Evolutionary conservation across 352 stramenopile species (phyloP), one percentile per base, ranked within the genome.

Genomic region (Pythium volutum): DNA sequence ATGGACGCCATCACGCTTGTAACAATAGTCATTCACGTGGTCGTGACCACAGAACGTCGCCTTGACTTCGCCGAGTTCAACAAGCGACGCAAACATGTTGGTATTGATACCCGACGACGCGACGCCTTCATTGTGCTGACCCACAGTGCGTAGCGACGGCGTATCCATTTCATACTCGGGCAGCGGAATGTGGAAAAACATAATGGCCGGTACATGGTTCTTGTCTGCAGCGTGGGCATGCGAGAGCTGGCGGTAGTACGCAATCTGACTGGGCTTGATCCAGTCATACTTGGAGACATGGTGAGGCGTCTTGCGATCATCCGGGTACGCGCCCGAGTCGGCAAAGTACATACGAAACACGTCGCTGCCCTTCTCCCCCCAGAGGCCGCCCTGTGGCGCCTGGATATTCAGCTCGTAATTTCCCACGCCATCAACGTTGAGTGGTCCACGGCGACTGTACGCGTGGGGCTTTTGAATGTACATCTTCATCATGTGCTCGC

Each of bases 321-420:
- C 10, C 11, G 55, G 55, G 22, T 46, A 54, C 20, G 5, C 36
- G 23, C 9, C 23, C 50, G 52, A 56, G 36, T 55, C 59, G 41
- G 55, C 22, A 11, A 66, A 66, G 31, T 52, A 61, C 55, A 62
- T 84, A 16, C 75, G 74, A 48, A 88, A 85, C 2, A 86, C 69
- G 0, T 53, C 65, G 11, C 69, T 50, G 10, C 59, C 58, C 0
- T 48, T 27, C 1, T 46, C 18, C 5, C 77, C 74, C 77, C 76
- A 86, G 0, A 54, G 34, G 0, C 71, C 75, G 27, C 56, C 45
- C 2, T 36, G 31, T 20, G 80, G 76, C 0, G 77, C 70, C 3
- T 72, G 56, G 22, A 90, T 66, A 18, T 68, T 69, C 0, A 87
- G 53, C 53, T 78, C 71, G 66, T 84, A 89, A 64, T 89, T 89